Evolutionary conservation across 441 rosid species (phyloP).

Genomic region (Melastoma candidum): DNA sequence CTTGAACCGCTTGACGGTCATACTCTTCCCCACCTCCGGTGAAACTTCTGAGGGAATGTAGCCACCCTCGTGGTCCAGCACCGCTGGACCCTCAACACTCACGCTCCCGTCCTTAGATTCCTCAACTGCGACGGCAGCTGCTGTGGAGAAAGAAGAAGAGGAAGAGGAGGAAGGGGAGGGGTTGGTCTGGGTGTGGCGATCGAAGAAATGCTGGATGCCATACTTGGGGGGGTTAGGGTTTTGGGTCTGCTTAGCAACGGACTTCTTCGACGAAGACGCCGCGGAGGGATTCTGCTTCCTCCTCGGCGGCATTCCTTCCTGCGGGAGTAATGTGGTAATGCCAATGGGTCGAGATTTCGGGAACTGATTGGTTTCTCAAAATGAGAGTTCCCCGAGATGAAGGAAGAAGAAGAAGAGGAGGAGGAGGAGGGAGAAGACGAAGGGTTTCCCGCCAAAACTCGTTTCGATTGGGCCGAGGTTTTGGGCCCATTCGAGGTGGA

Average conservation of each 20-base stretch:
- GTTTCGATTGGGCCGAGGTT: no score
- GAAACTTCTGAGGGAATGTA: slow-evolving; percentile 26
- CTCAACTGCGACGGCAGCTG: background rate
- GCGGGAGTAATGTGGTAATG: background rate
- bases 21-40: slow-evolving; percentile 50
- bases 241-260: slow-evolving; percentile 20
- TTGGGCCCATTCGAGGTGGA: no score
- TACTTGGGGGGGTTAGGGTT: slow-evolving; percentile 47
- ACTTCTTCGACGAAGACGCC: slow-evolving; percentile 29
- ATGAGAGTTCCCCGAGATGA: background rate
- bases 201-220: slow-evolving; percentile 91
- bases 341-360: background rate
- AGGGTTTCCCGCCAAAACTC: slow-evolving; percentile 3
- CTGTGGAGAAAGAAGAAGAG: background rate
- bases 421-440: background rate
- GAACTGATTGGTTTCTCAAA: background rate
- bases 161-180: background rate
- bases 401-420: background rate
- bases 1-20: slow-evolving; percentile 42
- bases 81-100: background rate
- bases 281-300: slow-evolving; percentile 56
- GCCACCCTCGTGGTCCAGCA: slow-evolving; percentile 14
- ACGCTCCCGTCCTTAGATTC: no score
- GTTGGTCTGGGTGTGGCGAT: slow-evolving; percentile 54
- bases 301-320: slow-evolving; percentile 53